These are phyloP conservation scores for Coemansia sp. DNA, from an alignment of 192 early-diverging fungal genomes.

Conservation along the genomic window DNA sequence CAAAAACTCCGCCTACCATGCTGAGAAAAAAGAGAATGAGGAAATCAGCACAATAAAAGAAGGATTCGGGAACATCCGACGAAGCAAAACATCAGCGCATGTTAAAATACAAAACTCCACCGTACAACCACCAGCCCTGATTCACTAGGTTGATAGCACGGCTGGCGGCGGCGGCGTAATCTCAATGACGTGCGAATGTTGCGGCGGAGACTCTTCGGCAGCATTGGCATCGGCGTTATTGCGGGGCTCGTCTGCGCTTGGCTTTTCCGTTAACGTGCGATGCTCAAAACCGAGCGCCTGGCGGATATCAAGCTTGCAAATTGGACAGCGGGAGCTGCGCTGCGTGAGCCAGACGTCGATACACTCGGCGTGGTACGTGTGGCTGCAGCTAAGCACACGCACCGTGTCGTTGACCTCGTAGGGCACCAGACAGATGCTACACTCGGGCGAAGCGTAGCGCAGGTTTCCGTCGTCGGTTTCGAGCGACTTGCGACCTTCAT, in stretches of 20 bases:
- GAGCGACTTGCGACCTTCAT: constrained; percentile 3
- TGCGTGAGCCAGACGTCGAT: constrained; percentile 57
- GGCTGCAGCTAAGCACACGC: constrained; percentile 59
- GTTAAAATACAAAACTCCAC: no score
- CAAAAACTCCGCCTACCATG: no score
- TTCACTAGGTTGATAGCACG: no score
- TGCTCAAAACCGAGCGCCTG: constrained; percentile 24
- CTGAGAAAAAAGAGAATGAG: no score
- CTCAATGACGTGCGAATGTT: no score
- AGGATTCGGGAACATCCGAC: no score
- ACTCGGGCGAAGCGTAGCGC: constrained; percentile 51
- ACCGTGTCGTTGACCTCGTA: constrained; percentile 57
- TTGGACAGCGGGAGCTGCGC: constrained; percentile 39
- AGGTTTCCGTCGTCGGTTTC: constrained; percentile 7
- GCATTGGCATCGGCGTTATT: constrained; percentile 1
- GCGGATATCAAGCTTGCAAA: constrained; percentile 37
- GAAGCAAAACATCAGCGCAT: no score
- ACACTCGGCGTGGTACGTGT: constrained; percentile 63
- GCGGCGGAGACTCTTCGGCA: no score
- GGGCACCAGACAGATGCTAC: constrained; percentile 62
- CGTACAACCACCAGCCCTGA: no score
- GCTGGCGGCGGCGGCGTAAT: no score
- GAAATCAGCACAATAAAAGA: no score
- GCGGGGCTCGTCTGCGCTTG: background rate
- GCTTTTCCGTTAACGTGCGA: background rate